phyloP scores from a whole-genome alignment of 1,284 basidiomycete genomes.

The Cryptococcus sp. region DNA sequence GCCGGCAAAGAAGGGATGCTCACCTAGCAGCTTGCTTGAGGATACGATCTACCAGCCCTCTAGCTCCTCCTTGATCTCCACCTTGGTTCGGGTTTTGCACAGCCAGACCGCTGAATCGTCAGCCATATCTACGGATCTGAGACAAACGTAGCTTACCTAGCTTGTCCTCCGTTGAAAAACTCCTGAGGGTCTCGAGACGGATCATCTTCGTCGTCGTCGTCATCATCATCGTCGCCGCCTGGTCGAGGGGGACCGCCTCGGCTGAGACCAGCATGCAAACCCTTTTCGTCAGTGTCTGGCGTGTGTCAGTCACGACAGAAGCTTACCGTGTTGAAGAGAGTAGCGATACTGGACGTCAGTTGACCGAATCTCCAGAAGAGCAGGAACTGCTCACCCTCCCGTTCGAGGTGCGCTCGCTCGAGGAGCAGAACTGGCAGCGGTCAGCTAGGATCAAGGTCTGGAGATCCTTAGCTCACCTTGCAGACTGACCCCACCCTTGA shows the following conservation, averaged over 20 bases:
- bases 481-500: slow-evolving; percentile 35
- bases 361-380: background rate
- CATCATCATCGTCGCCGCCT: slow-evolving; percentile 10
- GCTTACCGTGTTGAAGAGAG: slow-evolving; percentile 20
- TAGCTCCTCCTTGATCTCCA: slow-evolving; percentile 52
- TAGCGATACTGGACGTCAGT: slow-evolving; percentile 19
- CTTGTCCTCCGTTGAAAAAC: slow-evolving; percentile 69
- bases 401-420: background rate
- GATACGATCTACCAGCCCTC: slow-evolving; percentile 68
- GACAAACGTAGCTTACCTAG: slow-evolving; percentile 56
- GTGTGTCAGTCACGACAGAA: background rate
- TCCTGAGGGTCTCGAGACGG: slow-evolving; percentile 32
- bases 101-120: slow-evolving; percentile 66
- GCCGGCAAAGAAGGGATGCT: no score
- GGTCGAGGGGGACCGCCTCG: background rate
- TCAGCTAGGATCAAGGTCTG: no score
- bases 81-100: slow-evolving; percentile 73
- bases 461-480: slow-evolving; percentile 26
- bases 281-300: background rate
- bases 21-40: slow-evolving; percentile 75
- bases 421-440: background rate
- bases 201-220: slow-evolving; percentile 24
- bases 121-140: background rate
- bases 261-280: slow-evolving; percentile 2
- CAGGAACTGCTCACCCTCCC: slow-evolving; percentile 9